Base-by-base conservation (phyloP, 2,329 filamentous ascomycete species). In the Arachnopeziza araneosa region DNA sequence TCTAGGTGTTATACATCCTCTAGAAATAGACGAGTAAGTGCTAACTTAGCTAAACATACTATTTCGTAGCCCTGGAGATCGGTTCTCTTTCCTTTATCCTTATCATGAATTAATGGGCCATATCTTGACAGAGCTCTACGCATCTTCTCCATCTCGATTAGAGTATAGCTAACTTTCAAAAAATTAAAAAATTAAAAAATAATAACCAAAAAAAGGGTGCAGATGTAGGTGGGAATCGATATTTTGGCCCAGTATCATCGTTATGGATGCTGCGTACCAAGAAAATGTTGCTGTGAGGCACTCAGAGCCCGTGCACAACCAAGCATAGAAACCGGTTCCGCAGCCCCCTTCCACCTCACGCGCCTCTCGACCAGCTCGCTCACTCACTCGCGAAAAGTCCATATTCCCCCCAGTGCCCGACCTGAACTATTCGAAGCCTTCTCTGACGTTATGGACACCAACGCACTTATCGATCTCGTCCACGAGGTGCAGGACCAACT, bases 391-490 rank as follows among this genome's bases (percentile, higher is more conserved):
- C 30, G 30, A 32, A 32, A 32, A 32, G 30, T 32, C 49, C n/a
- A n/a, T n/a, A n/a, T n/a, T n/a, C n/a, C n/a, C n/a, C n/a, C n/a
- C n/a, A n/a, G 49, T 53, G 51, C 22, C 23, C 51, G 19, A 23
- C 51, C 51, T 53, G 12, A 53, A 53, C 51, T 22, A n/a, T 23
- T 53, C 24, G 51, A 53, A 53, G 51, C 51, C 26, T 30, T 9
- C 23, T 52, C 23, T 8, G 24, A 52, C 50, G 14, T 24, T 30
- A 24, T 54, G 50, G 50, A 60, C 50, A 54, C 55, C 44, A 57
- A 56, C 24, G 52, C 52, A 8, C 22, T 54, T 54, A n/a, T 58
- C 32, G 58, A 56, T 54, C 58, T 60, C 49, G 54, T 60, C 30
- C 58, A 60, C 14, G 53, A 56, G 54, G 54, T 56, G 49, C 58